A percentile compares a stretch with the other conserved stretches of the same genome.
phyloP scores from a whole-genome alignment of 495 filamentous ascomycete genomes.

The Hypoxylon fragiforme region DNA sequence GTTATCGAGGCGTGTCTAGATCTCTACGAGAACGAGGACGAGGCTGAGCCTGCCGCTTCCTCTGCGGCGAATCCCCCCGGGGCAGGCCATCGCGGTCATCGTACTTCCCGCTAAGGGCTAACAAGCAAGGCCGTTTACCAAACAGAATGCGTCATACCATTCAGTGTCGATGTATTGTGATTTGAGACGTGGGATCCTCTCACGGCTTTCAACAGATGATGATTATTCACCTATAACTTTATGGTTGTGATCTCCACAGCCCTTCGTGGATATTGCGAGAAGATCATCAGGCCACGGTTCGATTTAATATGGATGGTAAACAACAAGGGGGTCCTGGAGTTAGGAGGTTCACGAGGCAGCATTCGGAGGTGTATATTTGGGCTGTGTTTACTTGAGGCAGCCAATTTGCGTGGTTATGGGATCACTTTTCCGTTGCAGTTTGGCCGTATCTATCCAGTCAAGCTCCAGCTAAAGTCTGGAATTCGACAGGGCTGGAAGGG shows the following conservation, averaged over 20 bases:
- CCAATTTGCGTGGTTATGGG: constrained; percentile 13
- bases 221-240: too few relatives aligned
- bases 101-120: constrained; percentile 22
- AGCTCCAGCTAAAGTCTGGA: background rate
- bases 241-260: constrained; percentile 28
- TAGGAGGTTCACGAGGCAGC: constrained; percentile 11
- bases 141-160: too few relatives aligned
- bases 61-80: constrained; percentile 25
- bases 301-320: constrained; percentile 5
- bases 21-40: constrained; percentile 50
- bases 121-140: too few relatives aligned
- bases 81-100: constrained; percentile 15
- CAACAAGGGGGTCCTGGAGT: constrained; percentile 11
- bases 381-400: too few relatives aligned
- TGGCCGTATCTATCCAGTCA: constrained; percentile 11
- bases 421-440: too few relatives aligned
- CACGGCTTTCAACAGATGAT: constrained; percentile 20
- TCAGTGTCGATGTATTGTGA: constrained; percentile 16
- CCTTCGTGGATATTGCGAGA: constrained; percentile 10
- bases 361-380: constrained; percentile 8
- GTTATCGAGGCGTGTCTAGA: constrained; percentile 70
- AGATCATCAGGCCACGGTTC: constrained; percentile 6
- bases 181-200: constrained; percentile 28
- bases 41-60: constrained; percentile 30
- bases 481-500: background rate